Conservation (phyloP, 805 yeast species). For the Sungouiella blattae region DNA sequence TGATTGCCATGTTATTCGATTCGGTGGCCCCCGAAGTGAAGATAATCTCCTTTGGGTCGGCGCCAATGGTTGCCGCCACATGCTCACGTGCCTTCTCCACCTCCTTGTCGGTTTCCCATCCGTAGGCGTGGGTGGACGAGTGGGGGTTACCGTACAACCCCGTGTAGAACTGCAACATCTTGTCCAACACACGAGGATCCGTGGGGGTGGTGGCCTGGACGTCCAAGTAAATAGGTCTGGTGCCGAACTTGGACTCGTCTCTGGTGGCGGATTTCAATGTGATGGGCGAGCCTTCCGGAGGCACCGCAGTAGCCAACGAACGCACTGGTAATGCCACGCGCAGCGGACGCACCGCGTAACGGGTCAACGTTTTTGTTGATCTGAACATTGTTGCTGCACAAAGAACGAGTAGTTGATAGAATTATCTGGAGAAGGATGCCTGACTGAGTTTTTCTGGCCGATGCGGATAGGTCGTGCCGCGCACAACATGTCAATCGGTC, state of each 20-base stretch:
- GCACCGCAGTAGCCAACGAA: conserved; percentile 1
- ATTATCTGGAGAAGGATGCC: too few relatives aligned
- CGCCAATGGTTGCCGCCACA: conserved; percentile 79
- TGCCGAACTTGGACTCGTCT: conserved; percentile 50
- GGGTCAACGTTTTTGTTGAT: too few relatives aligned
- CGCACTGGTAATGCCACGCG: too few relatives aligned
- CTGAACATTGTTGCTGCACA: too few relatives aligned
- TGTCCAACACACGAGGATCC: conserved; percentile 92
- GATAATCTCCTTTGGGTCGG: conserved; percentile 94
- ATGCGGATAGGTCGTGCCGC: too few relatives aligned
- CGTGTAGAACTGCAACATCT: conserved; percentile 80
- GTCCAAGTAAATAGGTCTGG: conserved; percentile 91
- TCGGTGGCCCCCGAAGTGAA: conserved; percentile 99
- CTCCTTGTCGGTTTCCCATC: conserved; percentile 96
- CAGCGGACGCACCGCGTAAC: too few relatives aligned
- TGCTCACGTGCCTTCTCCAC: conserved; percentile 84
- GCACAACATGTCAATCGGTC: too few relatives aligned
- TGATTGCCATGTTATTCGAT: conserved; percentile 88
- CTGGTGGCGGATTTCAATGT: conserved; percentile 43
- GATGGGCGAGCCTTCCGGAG: conserved; percentile 39
- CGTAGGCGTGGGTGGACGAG: conserved; percentile 93
- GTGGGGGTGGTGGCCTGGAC: conserved; percentile 99
- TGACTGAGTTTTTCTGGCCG: too few relatives aligned
- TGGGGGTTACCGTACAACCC: conserved; percentile 98
- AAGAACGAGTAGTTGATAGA: too few relatives aligned